Base-by-base conservation (phyloP, 345 rosid genomes). In the Citrus maxima region DNA sequence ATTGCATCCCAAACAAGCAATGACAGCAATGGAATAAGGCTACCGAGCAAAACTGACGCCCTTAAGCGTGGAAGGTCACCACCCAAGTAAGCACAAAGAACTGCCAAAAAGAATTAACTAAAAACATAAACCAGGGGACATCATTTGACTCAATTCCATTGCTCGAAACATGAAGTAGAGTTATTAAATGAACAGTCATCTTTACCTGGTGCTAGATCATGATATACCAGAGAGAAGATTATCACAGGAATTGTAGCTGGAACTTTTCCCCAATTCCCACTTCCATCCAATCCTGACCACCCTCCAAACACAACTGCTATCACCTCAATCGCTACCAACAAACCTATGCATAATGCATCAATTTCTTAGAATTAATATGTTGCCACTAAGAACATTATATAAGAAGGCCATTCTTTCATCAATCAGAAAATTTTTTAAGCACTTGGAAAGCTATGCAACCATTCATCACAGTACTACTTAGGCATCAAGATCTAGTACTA, bases 41-140 rank as follows among this genome's bases (percentile, higher is more conserved):
- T 89, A 46, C 95, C 95, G 62, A 89, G 67, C 73, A 89, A 73
- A 79, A 85, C 67, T 24, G 93, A 87, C 68, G 77, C 80, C 81
- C 93, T 85, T 61, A 91, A 74, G 67, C 93, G 70, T 9, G 30
- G 35, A 60, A 89, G 85, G 42, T 91, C 95, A 64, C 88, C 86
- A 70, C 88, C 91, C 85, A 91, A 78, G 76, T 88, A 89, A 46
- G 90, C 95, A 86, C 92, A 91, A 32, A 90, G 84, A 64, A 89
- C 95, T 89, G 86, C 77, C 21, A 51, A 25, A 40, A 34, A 22
- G 85, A 73, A 21, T 70, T 25, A 74, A 38, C 35, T 25, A n/a
- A 54, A 72, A 66, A 27, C 51, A 35, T 70, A 38, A 79, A 78
- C 78, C 67, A 9, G 38, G 42, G 62, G 25, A 6, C 77, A 30